A percentile compares a stretch with the other conserved stretches of the same genome.
Evolutionary conservation across 257 asterid species (phyloP).

Genomic region (Lycium ferocissimum): DNA sequence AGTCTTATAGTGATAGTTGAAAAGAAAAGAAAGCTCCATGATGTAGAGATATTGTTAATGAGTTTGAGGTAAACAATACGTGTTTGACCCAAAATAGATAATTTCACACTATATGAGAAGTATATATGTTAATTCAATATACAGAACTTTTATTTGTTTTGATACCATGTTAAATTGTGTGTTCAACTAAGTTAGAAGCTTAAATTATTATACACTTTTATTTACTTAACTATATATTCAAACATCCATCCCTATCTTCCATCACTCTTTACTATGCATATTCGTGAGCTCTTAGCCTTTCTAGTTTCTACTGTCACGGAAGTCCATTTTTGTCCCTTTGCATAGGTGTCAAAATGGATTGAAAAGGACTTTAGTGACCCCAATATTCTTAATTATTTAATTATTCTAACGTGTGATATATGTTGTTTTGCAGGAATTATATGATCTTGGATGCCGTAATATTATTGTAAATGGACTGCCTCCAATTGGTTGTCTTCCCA

Average conservation of each 20-base stretch:
- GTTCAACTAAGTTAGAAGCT: background rate
- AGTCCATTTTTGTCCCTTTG: background rate
- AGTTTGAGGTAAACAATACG: too few species aligned
- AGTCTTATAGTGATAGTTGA: too few species aligned
- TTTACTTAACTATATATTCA: background rate
- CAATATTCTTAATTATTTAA: background rate
- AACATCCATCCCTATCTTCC: background rate
- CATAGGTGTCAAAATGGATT: background rate
- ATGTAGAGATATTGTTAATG: too few species aligned
- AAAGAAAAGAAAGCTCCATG: too few species aligned
- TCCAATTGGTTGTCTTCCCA: slow-evolving; percentile 35
- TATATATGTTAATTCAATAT: too few species aligned
- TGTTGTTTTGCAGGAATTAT: background rate
- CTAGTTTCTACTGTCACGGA: background rate
- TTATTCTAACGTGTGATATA: background rate
- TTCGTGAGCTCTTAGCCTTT: slow-evolving; percentile 8
- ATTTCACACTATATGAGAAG: too few species aligned
- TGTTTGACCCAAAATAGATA: too few species aligned
- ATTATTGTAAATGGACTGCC: slow-evolving; percentile 35
- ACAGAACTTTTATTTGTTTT: too few species aligned
- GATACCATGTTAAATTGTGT: background rate
- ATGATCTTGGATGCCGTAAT: slow-evolving; percentile 22
- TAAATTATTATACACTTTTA: background rate
- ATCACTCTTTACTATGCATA: slow-evolving; percentile 4
- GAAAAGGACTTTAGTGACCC: background rate